Percentiles rank a stretch among this genome's conserved stretches.
Conservation (phyloP, 2,329 filamentous ascomycete species). For the Cordyceps cicadae region DNA sequence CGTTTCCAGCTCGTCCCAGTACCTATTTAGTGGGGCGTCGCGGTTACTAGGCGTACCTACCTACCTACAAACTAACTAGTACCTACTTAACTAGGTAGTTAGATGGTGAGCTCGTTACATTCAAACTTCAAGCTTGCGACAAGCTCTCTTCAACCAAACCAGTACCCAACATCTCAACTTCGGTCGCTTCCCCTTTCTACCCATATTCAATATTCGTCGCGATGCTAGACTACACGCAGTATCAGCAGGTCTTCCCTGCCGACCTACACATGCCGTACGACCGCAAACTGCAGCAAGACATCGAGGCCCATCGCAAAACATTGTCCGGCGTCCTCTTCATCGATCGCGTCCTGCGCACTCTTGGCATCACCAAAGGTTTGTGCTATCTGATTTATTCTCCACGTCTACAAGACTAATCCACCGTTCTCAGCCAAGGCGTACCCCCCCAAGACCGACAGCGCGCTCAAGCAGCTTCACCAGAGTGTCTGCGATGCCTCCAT, state of each 20-base stretch:
- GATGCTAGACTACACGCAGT: constrained; percentile 54
- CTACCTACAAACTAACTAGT: neutral
- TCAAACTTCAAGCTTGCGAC: constrained; percentile 1
- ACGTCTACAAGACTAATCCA: neutral
- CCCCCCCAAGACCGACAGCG: constrained; percentile 61
- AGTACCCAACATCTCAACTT: constrained; percentile 29
- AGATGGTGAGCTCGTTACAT: no score
- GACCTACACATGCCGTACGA: constrained; percentile 55
- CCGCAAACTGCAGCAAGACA: constrained; percentile 51
- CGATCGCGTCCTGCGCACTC: constrained; percentile 63
- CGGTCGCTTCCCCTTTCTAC: neutral
- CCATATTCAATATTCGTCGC: neutral
- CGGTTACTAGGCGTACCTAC: no score
- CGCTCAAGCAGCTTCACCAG: constrained; percentile 61
- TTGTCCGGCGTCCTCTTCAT: constrained; percentile 69
- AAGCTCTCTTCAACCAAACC: neutral
- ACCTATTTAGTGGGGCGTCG: neutral
- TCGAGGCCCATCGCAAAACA: constrained; percentile 57
- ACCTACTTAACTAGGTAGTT: no score
- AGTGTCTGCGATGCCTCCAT: constrained; percentile 58
- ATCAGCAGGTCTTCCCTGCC: constrained; percentile 58
- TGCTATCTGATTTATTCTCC: no score
- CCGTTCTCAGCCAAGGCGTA: constrained; percentile 52
- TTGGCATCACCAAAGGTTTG: constrained; percentile 61
- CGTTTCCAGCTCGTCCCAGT: neutral